These are phyloP conservation scores for Dittrichia graveolens DNA, from an alignment of 129 eudicot species.

Conservation along the genomic window DNA sequence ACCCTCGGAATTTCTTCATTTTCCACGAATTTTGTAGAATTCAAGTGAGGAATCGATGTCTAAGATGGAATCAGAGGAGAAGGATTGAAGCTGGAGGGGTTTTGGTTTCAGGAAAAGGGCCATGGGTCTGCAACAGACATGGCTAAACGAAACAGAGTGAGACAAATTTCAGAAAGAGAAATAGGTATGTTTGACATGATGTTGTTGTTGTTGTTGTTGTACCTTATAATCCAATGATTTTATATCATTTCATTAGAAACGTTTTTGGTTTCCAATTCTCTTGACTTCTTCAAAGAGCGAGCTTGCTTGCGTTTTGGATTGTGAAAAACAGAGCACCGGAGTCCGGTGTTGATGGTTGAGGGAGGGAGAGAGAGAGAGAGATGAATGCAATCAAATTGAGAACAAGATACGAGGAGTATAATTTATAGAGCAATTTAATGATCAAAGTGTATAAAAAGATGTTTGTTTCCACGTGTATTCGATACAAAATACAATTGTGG, in stretches of 20 bases:
- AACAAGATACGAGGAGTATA: background rate
- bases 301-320: conserved; percentile 9
- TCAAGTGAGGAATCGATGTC: background rate
- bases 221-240: background rate
- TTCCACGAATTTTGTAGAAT: background rate
- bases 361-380: conserved; percentile 5
- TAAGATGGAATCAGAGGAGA: conserved; percentile 4
- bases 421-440: conserved; percentile 17
- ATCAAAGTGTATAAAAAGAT: background rate
- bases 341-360: conserved; percentile 20
- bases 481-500: background rate
- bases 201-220: background rate
- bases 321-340: conserved; percentile 32
- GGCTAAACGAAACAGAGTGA: conserved; percentile 54
- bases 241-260: background rate
- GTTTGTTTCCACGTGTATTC: conserved; percentile 8
- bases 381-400: background rate
- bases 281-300: background rate
- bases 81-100: background rate
- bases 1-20: conserved; percentile 62
- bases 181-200: conserved; percentile 65
- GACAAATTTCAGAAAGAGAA: conserved; percentile 68
- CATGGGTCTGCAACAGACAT: conserved; percentile 81
- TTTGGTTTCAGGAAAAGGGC: conserved; percentile 58
- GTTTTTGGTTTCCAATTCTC: conserved; percentile 11